A percentile compares a stretch with the other conserved stretches of the same genome.
These are phyloP conservation scores for Russula earlei DNA, from an alignment of 768 basidiomycete species.

Conservation along the genomic window DNA sequence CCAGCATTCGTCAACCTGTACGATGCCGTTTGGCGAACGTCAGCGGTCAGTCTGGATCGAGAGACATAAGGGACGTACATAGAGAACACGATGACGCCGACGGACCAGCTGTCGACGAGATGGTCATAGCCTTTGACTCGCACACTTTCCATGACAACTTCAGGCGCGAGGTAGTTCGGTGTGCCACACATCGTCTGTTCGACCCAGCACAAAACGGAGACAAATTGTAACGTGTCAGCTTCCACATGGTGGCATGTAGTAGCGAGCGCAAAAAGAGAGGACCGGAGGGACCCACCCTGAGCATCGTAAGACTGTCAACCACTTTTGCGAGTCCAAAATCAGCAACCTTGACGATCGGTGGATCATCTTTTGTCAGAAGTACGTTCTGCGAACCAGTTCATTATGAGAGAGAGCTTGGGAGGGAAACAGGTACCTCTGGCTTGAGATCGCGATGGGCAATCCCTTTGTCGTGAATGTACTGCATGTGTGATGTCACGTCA, in stretches of 20 bases:
- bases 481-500: not conserved
- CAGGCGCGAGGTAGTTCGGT: constrained; percentile 87
- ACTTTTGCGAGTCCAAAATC: constrained; percentile 96
- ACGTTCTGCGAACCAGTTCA: constrained; percentile 48
- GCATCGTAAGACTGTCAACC: constrained; percentile 69
- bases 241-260: no score
- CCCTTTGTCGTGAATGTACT: constrained; percentile 64
- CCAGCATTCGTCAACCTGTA: not conserved
- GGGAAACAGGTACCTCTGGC: constrained; percentile 50
- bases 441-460: constrained; percentile 93
- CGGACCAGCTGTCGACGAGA: constrained; percentile 92
- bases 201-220: not conserved
- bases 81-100: constrained; percentile 89
- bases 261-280: not conserved
- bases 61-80: constrained; percentile 45
- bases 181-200: constrained; percentile 90
- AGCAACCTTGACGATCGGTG: constrained; percentile 77
- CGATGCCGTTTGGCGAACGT: not conserved
- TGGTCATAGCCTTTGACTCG: constrained; percentile 70
- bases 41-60: not conserved
- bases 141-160: constrained; percentile 62
- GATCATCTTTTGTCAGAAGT: constrained; percentile 60
- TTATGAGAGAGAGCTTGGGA: not conserved
- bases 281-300: constrained; percentile 43
- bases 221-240: not conserved